These are phyloP conservation scores for Solanum clarkiae DNA, from an alignment of 257 asterid genomes.

Conservation along the genomic window DNA sequence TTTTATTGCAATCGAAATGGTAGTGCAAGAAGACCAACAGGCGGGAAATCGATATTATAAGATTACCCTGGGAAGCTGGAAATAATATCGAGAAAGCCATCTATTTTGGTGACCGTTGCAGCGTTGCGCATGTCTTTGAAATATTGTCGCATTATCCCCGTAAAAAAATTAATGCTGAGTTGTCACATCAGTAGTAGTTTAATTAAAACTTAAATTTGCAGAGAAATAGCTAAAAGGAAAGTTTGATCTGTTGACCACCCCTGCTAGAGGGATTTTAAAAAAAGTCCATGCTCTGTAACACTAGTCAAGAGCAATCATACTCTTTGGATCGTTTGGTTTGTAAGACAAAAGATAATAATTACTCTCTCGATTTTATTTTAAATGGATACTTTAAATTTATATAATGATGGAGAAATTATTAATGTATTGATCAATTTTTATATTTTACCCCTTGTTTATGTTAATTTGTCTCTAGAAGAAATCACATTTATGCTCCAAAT, in stretches of 20 bases:
- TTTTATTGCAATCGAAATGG: background rate
- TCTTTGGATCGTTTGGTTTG: background rate
- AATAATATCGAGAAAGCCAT: slow-evolving; percentile 1
- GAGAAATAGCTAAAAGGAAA: background rate
- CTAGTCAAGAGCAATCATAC: background rate
- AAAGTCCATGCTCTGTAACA: background rate
- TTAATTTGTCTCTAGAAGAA: too few relatives aligned
- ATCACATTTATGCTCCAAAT: too few relatives aligned
- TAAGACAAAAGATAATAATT: background rate
- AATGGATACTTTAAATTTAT: too few relatives aligned
- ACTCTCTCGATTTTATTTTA: too few relatives aligned
- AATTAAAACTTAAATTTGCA: background rate
- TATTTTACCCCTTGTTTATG: too few relatives aligned
- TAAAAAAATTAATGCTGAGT: background rate
- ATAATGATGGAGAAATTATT: too few relatives aligned
- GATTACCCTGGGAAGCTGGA: background rate
- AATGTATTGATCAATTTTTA: too few relatives aligned
- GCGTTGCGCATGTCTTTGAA: background rate
- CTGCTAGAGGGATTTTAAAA: background rate
- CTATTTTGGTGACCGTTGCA: background rate
- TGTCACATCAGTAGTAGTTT: background rate
- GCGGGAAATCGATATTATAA: background rate
- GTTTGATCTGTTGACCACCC: background rate
- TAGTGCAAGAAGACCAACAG: background rate
- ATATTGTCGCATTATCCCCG: background rate